Conservation (phyloP, 1,284 basidiomycete genomes). For the Laetiporus sulphureus region DNA sequence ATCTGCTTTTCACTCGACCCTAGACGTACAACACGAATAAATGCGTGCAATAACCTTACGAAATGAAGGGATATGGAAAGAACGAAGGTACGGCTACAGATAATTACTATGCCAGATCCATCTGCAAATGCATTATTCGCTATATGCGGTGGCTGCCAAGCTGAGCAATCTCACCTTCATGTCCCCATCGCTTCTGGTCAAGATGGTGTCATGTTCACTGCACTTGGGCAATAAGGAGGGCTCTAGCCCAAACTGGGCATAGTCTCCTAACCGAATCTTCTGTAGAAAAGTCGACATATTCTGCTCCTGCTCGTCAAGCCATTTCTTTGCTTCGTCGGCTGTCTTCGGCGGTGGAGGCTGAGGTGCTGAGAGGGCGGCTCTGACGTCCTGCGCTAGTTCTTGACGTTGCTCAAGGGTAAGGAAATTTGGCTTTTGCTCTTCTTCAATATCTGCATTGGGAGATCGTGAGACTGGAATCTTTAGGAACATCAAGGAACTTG, state of each 20-base stretch:
- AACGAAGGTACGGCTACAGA: too few species aligned
- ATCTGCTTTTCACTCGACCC: not conserved
- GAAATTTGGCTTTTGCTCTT: too few species aligned
- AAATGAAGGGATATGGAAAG: not conserved
- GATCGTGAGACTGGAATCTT: not conserved
- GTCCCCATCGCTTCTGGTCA: not conserved
- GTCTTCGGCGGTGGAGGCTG: too few species aligned
- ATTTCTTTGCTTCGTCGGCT: slow-evolving; percentile 1
- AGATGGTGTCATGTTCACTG: not conserved
- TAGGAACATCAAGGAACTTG: not conserved
- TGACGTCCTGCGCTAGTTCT: not conserved
- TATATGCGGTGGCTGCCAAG: too few species aligned
- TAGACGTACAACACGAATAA: not conserved
- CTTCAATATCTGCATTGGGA: not conserved
- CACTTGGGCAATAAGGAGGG: not conserved
- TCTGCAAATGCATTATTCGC: too few species aligned
- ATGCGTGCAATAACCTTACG: not conserved
- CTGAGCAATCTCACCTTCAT: not conserved
- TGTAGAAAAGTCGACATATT: slow-evolving; percentile 1
- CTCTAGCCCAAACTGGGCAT: slow-evolving; percentile 2
- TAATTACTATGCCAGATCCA: too few species aligned
- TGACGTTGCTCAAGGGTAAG: not conserved
- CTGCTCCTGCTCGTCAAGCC: slow-evolving; percentile 1
- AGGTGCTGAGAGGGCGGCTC: not conserved
- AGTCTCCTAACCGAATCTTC: slow-evolving; percentile 2